phyloP scores from a whole-genome alignment of 2,329 filamentous ascomycete species.

The Sporothrix protearum region DNA sequence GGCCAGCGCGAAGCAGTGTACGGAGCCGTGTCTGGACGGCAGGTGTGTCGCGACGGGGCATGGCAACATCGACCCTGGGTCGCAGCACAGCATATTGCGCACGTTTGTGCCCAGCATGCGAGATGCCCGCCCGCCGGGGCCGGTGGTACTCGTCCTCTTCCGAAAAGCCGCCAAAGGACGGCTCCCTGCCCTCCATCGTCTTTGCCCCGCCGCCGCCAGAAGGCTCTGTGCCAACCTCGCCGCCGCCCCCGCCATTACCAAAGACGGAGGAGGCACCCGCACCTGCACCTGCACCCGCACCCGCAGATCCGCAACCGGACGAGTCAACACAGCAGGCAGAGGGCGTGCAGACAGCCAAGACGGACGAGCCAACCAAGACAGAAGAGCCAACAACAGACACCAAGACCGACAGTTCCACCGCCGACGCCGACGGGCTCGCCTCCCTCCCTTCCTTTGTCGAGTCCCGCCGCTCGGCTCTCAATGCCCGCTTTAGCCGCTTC shows the following conservation, averaged over 20 bases:
- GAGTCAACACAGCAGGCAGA: background rate
- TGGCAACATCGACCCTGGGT: background rate
- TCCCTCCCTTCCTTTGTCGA: constrained; percentile 47
- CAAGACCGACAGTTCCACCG: background rate
- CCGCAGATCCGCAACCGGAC: background rate
- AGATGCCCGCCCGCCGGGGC: background rate
- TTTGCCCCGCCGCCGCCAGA: background rate
- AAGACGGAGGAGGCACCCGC: background rate
- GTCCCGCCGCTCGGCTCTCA: constrained; percentile 42
- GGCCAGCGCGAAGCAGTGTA: background rate
- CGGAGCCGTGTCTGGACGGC: background rate
- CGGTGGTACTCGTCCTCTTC: background rate
- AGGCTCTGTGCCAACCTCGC: background rate
- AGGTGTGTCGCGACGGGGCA: background rate
- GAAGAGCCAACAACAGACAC: background rate
- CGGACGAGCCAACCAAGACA: background rate
- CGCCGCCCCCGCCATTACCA: background rate
- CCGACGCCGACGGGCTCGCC: background rate
- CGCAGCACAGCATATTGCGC: background rate
- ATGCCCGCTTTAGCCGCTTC: constrained; percentile 58
- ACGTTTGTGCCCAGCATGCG: background rate
- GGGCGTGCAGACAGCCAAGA: background rate
- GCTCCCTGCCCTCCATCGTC: background rate
- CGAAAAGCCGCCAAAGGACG: background rate
- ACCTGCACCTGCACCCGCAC: too few relatives aligned